phyloP scores from a whole-genome alignment of 306 rosid species.

The Rubus parviflorus region DNA sequence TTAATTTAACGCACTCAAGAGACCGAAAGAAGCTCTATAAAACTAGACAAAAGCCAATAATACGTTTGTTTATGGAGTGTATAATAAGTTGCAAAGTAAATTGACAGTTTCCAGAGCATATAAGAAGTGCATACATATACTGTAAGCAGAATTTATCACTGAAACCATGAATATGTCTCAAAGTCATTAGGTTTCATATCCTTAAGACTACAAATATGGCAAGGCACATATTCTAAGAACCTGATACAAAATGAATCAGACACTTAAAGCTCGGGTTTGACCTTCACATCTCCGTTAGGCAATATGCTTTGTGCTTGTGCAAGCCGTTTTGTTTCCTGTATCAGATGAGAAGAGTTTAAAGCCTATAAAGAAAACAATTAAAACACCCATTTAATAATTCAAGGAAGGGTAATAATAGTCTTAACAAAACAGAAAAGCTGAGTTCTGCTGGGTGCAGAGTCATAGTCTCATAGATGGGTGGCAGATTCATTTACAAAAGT shows the following conservation, averaged over 20 bases:
- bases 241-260: conserved; percentile 9
- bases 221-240: not conserved
- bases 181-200: not conserved
- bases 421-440: not conserved
- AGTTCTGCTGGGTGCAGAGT: not conserved
- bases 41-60: not conserved
- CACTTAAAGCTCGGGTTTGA: conserved; percentile 59
- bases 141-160: not conserved
- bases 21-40: not conserved
- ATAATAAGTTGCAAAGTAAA: not conserved
- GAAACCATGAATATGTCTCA: not conserved
- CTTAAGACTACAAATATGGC: conserved; percentile 2
- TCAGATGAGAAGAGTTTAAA: conserved; percentile 17
- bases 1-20: no score
- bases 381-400: not conserved
- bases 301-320: conserved; percentile 71
- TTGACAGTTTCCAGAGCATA: conserved; percentile 1
- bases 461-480: not conserved
- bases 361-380: not conserved
- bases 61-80: not conserved
- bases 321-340: conserved; percentile 77
- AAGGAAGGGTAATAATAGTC: not conserved
- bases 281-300: conserved; percentile 86
- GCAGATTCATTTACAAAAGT: not conserved
- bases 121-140: not conserved